Evolutionary conservation across 768 basidiomycete genomes (phyloP), one percentile per base, ranked within the genome.

Genomic region (Psilocybe subaeruginosa): DNA sequence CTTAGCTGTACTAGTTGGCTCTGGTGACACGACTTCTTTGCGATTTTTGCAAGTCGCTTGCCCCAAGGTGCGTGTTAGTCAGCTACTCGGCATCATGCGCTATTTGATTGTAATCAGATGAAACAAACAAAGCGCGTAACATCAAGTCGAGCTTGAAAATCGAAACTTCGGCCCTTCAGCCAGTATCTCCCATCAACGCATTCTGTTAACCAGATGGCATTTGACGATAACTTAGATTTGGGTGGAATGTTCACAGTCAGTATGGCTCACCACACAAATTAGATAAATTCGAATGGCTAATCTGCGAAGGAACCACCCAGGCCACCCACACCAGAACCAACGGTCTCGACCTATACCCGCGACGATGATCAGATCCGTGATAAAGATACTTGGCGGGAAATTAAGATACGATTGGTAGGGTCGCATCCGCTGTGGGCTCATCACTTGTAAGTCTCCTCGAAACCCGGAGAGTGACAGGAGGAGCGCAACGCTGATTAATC

Each of bases 401-500:
- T 95, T 14, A 73, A 76, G 4, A 88, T 95, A 43, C 77, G 85
- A 61, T 80, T 95, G 6, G 90, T 95, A 0, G 93, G 93, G 12
- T 82, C 83, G 1, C 93, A 93, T 68, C 88, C 91, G 1, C 76
- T 94, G 3, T 94, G 92, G 92, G 92, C 85, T 1, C 91, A 93
- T 69, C 78, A 92, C 69, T 72, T 93, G 92, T 93, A 65, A 60
- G 79, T 70, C 7, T 49, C 5, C 1, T 23, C 33, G 4, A 8
- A 50, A 12, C 48, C 5, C 37, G n/a, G 1, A 19, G 29, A 11
- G n/a, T n/a, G 4, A 51, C 60, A 43, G 23, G 23, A 23, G 23
- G 23, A 23, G 41, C n/a, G 41, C 6, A 43, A 16, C 14, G 17
- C n/a, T 16, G 12, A 52, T 30, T 9, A 53, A 54, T 54, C 17